A percentile compares a stretch with the other conserved stretches of the same genome.
phyloP scores from a whole-genome alignment of 805 yeast species.

The Torulaspora quercuum region DNA sequence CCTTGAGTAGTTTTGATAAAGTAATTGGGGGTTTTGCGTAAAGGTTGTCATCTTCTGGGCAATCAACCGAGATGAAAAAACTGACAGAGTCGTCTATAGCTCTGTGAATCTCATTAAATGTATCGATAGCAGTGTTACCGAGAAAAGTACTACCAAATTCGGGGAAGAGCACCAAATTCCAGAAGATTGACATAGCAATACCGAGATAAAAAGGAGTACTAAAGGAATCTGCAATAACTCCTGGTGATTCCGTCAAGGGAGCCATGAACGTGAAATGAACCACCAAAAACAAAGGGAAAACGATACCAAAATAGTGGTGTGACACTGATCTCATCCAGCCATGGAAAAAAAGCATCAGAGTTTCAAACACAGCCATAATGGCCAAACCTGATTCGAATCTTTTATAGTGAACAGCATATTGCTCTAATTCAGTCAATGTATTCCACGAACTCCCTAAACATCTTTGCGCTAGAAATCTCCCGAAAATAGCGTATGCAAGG shows the following conservation, averaged over 20 bases:
- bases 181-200: conserved; percentile 43
- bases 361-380: conserved; percentile 44
- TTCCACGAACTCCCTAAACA: conserved; percentile 36
- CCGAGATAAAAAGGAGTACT: conserved; percentile 47
- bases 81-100: conserved; percentile 40
- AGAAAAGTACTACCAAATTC: conserved; percentile 51
- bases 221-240: conserved; percentile 36
- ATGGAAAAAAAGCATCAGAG: conserved; percentile 45
- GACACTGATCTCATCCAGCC: conserved; percentile 50
- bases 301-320: conserved; percentile 46
- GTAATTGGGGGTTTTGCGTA: conserved; percentile 28
- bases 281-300: conserved; percentile 47
- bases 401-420: conserved; percentile 30
- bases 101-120: conserved; percentile 41
- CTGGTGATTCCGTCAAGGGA: conserved; percentile 34
- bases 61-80: conserved; percentile 37
- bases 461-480: conserved; percentile 41
- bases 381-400: conserved; percentile 42
- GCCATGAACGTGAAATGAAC: conserved; percentile 48
- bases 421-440: conserved; percentile 33
- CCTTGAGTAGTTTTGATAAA: conserved; percentile 36
- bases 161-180: conserved; percentile 46
- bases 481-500: conserved; percentile 41
- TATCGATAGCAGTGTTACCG: conserved; percentile 42
- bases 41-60: conserved; percentile 10